Evolutionary conservation across 2,329 filamentous ascomycete genomes (phyloP).

Genomic region (Teratosphaeriaceae sp.): DNA sequence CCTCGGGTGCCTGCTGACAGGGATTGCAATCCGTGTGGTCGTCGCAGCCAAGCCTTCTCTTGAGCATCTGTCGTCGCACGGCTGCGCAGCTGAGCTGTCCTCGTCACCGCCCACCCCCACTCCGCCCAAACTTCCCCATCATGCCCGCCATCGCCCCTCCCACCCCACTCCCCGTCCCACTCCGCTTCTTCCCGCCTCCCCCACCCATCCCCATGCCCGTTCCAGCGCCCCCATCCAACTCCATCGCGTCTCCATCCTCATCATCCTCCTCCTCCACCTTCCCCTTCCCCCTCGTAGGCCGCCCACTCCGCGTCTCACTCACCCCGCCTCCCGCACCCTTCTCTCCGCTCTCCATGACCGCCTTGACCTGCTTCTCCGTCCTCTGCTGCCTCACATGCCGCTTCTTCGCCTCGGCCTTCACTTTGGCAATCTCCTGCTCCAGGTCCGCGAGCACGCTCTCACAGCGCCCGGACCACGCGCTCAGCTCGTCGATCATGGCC

Average conservation of each 20-base stretch:
- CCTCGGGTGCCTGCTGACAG: no score
- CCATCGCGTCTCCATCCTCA: slow-evolving; percentile 28
- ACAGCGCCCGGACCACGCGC: slow-evolving; percentile 74
- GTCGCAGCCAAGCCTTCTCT: no score
- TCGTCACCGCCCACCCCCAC: slow-evolving; percentile 1
- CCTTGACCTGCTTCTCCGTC: slow-evolving; percentile 34
- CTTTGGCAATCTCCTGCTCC: slow-evolving; percentile 63
- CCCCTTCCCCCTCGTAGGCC: slow-evolving; percentile 8
- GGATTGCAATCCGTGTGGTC: no score
- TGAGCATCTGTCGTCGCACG: no score
- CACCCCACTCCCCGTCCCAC: background rate
- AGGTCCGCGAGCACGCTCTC: slow-evolving; percentile 65
- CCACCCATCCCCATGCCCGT: slow-evolving; percentile 1
- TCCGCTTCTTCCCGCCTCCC: slow-evolving; percentile 9
- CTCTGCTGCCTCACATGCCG: slow-evolving; percentile 37
- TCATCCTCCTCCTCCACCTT: slow-evolving; percentile 17
- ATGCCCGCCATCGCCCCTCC: slow-evolving; percentile 5
- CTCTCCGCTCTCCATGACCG: slow-evolving; percentile 20
- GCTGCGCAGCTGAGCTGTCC: background rate
- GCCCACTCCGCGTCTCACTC: slow-evolving; percentile 7
- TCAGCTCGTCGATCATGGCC: slow-evolving; percentile 60
- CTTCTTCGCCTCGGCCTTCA: slow-evolving; percentile 46
- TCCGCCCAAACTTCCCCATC: slow-evolving; percentile 1
- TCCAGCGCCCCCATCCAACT: slow-evolving; percentile 21
- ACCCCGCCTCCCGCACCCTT: slow-evolving; percentile 11